Percentiles rank a stretch among this genome's conserved stretches.
These are phyloP conservation scores for Magnaporthiopsis rhizophila DNA, from an alignment of 2,329 filamentous ascomycete genomes.

Conservation along the genomic window DNA sequence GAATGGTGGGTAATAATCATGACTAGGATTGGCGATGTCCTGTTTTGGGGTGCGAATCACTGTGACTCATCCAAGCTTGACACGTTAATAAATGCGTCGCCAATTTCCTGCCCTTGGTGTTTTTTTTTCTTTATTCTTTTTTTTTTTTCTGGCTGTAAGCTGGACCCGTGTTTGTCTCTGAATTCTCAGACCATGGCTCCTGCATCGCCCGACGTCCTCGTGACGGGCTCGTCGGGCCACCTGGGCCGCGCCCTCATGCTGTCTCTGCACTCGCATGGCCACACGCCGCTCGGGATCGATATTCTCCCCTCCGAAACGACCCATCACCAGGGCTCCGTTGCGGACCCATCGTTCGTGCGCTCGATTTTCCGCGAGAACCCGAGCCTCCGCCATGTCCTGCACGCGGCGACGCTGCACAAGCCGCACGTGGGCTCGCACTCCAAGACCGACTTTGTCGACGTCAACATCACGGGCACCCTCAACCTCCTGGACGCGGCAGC, in stretches of 20 bases:
- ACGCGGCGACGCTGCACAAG: constrained; percentile 39
- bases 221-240: constrained; percentile 39
- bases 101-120: too few relatives aligned
- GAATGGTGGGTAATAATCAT: not conserved
- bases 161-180: too few relatives aligned
- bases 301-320: constrained; percentile 30
- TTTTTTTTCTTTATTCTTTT: too few relatives aligned
- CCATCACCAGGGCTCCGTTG: constrained; percentile 27
- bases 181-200: not conserved
- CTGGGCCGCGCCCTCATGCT: constrained; percentile 39
- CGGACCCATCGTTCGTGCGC: constrained; percentile 25
- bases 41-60: not conserved
- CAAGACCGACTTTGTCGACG: constrained; percentile 34
- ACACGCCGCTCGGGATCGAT: constrained; percentile 34
- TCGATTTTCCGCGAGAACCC: constrained; percentile 22
- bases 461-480: constrained; percentile 36
- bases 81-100: not conserved
- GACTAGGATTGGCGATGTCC: too few relatives aligned
- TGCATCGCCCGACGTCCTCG: constrained; percentile 24
- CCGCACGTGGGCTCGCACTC: constrained; percentile 37
- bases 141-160: too few relatives aligned
- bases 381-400: constrained; percentile 31
- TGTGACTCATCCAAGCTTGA: not conserved
- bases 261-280: constrained; percentile 28
- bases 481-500: constrained; percentile 32